These are phyloP conservation scores for Claviceps sorghi DNA, from an alignment of 2,329 filamentous ascomycete genomes.

Conservation along the genomic window DNA sequence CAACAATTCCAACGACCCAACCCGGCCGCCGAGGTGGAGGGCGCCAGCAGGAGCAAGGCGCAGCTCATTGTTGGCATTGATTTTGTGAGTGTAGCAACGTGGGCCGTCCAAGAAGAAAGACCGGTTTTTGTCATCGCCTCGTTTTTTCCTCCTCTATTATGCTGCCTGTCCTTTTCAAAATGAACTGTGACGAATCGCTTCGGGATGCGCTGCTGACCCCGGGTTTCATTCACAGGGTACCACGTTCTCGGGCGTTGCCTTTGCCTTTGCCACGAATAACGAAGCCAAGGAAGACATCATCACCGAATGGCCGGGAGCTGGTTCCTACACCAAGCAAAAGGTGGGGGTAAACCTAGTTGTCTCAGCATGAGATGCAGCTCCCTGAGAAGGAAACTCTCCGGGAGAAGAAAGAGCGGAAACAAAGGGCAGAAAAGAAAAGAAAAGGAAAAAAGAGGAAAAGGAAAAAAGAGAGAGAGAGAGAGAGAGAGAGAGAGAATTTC, in stretches of 20 bases:
- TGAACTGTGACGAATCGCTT: background rate
- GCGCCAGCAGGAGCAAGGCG: constrained; percentile 77
- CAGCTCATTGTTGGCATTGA: constrained; percentile 98
- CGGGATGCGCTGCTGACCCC: constrained; percentile 3
- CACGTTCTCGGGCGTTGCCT: constrained; percentile 94
- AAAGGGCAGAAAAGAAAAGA: background rate
- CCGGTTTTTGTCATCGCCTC: background rate
- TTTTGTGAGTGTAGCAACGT: constrained; percentile 52
- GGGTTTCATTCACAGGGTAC: constrained; percentile 51
- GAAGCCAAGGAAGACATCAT: constrained; percentile 98
- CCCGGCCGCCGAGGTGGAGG: constrained; percentile 63
- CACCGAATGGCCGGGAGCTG: constrained; percentile 94
- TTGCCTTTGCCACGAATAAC: constrained; percentile 92
- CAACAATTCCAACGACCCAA: constrained; percentile 27
- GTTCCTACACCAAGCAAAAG: constrained; percentile 98
- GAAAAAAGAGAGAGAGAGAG: background rate
- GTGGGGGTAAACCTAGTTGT: constrained; percentile 29
- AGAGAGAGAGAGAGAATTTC: background rate
- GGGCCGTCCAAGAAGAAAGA: background rate
- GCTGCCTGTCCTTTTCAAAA: background rate
- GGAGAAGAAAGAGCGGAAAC: background rate
- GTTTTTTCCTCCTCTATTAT: background rate
- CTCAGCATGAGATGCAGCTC: background rate
- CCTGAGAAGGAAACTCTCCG: background rate
- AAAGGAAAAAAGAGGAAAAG: background rate